Base-by-base conservation (phyloP, 805 yeast genomes). In the Isabelozyma heimii region DNA sequence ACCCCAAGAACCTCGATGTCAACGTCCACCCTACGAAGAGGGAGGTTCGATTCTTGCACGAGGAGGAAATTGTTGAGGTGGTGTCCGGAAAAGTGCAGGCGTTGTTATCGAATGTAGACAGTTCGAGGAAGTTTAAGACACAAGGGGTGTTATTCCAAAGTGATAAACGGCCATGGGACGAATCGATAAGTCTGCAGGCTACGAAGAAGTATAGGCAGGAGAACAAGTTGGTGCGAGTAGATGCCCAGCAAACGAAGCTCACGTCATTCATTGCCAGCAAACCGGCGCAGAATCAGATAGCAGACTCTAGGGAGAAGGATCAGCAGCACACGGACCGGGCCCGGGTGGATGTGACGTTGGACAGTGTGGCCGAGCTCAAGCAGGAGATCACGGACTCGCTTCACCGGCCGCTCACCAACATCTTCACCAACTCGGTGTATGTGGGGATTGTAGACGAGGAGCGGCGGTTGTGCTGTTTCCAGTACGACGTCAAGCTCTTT, bases 1-100 rank as follows among this genome's bases (percentile, higher is more conserved):
- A 76, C 17, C 88, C 97, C 0, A 69, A 67, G 33, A 84, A 85
- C 51, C 76, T 94, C 7, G 99, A 94, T 63, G 98, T 94, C 13
- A 94, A 94, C 62, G 85, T 94, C 12, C 99, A 94, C 61, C 99
- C 99, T 0, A 92, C 98, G 0, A 94, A 94, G 57, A 77, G 92
- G 50, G 97, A 92, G 58, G 97, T 94, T 2, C 65, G 95, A 40
- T 91, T 94, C 61, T 69, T 94, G 35, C 67, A 83, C 62, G 97
- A 94, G 58, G 94, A 87, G 42, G 97, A 91, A 60, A 90, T 94
- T 16, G 79, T 89, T 9, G 90, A 84, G 38, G 56, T 60, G 35
- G 73, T 91, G 2, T 74, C 85, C 30, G 63, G 66, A 0, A 56
- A 65, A 5, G 60, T 91, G 1, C 84, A 82, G 47, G 69, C 65